Conservation (phyloP, 2,329 filamentous ascomycete genomes). For the Alternaria dauci region DNA sequence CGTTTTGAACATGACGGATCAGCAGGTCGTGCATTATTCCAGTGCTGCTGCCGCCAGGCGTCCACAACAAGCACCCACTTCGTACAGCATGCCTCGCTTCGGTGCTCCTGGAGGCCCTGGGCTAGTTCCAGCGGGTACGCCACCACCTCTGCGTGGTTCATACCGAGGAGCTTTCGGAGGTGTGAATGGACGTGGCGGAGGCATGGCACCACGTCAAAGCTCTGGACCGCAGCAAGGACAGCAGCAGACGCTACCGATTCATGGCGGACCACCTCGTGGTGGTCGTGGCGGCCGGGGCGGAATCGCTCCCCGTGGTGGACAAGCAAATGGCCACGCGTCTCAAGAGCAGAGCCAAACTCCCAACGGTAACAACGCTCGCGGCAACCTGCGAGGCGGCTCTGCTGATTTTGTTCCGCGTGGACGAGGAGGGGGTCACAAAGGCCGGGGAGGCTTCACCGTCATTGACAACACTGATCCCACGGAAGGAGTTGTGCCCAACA, state of each 20-base stretch:
- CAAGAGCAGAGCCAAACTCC: conserved; percentile 35
- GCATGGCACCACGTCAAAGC: conserved; percentile 45
- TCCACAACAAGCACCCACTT: conserved; percentile 57
- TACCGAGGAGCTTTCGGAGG: conserved; percentile 66
- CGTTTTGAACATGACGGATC: conserved; percentile 85
- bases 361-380: conserved; percentile 39
- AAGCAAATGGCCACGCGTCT: conserved; percentile 36
- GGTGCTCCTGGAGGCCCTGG: conserved; percentile 68
- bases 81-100: conserved; percentile 63
- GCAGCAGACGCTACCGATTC: conserved; percentile 51
- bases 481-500: conserved; percentile 63
- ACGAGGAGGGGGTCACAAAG: conserved; percentile 48
- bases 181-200: conserved; percentile 53
- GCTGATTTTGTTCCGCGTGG: conserved; percentile 51
- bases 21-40: conserved; percentile 77
- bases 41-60: conserved; percentile 65
- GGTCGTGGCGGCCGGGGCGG: conserved; percentile 53
- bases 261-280: conserved; percentile 48
- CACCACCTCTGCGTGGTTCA: conserved; percentile 65
- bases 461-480: conserved; percentile 61
- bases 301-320: conserved; percentile 45
- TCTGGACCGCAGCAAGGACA: conserved; percentile 35
- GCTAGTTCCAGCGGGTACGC: conserved; percentile 63
- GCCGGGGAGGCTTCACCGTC: conserved; percentile 55
- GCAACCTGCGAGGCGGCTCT: conserved; percentile 36